A percentile compares a stretch with the other conserved stretches of the same genome.
Conservation (phyloP, 2,329 filamentous ascomycete species). For the Epichloe baconii region DNA sequence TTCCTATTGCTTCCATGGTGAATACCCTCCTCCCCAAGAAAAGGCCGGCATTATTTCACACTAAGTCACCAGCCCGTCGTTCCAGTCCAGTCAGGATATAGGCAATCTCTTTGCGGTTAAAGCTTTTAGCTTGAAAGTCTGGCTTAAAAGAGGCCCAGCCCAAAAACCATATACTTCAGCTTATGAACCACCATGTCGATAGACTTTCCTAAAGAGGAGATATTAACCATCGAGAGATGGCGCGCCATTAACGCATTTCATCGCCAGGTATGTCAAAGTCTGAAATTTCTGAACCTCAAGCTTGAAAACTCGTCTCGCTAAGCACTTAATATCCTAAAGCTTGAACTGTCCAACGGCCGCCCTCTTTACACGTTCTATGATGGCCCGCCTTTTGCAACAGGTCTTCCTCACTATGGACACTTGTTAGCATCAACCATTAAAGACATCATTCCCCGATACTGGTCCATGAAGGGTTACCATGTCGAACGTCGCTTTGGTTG, state of each 20-base stretch:
- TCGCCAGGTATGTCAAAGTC: slow-evolving; percentile 46
- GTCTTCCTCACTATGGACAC: slow-evolving; percentile 54
- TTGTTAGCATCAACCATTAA: slow-evolving; percentile 89
- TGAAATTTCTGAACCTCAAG: not conserved
- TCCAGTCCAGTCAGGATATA: not conserved
- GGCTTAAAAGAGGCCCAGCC: not conserved
- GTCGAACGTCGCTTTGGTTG: slow-evolving; percentile 89
- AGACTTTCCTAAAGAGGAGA: slow-evolving; percentile 86
- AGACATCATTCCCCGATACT: slow-evolving; percentile 91
- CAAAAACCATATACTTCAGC: not conserved
- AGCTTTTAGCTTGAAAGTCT: not conserved
- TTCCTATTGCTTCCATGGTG: not conserved
- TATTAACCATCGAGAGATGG: slow-evolving; percentile 74
- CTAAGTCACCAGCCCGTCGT: not conserved
- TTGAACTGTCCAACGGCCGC: slow-evolving; percentile 69
- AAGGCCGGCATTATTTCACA: not conserved
- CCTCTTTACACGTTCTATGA: slow-evolving; percentile 92
- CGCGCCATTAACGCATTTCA: slow-evolving; percentile 85
- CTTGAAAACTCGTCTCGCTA: not conserved
- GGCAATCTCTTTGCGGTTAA: not conserved
- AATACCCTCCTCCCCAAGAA: not conserved
- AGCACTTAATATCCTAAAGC: slow-evolving; percentile 19
- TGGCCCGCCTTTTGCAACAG: slow-evolving; percentile 69
- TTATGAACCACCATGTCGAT: slow-evolving; percentile 56
- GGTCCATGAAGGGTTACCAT: slow-evolving; percentile 92